Base-by-base conservation (phyloP, 2,329 filamentous ascomycete genomes). In the Salinomyces thailandicus region DNA sequence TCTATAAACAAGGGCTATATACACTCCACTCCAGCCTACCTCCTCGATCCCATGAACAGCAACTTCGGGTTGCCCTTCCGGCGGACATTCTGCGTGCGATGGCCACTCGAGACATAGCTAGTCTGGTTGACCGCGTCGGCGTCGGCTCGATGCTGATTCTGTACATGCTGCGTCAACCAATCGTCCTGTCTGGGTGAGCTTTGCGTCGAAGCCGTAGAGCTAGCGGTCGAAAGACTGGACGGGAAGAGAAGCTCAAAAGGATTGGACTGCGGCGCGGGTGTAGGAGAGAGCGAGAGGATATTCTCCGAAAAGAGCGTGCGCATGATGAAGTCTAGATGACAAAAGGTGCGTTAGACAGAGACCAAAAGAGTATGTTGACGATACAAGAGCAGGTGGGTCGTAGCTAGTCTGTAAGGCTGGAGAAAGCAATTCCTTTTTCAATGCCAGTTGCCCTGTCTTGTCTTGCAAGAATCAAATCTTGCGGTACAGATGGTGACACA, bases 31-130 rank as follows among this genome's bases (percentile, higher is more conserved):
- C 11, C 33, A 5, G 56, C 68, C 50, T 67, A 93, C 91, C 89
- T 80, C 67, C 87, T 77, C 63, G 95, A 84, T 3, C 91, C 91
- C 91, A 98, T 96, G 47, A 98, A 68, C 38, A 98, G 67, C 36
- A 98, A 65, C 50, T 87, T 77, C 20, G 91, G 91, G 36, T 51
- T 51, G 18, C 53, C 54, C 38, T 54, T 56, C 26, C 50, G 49
- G 27, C 50, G 35, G 8, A 39, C 39, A 30, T 45, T 41, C n/a
- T 31, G 41, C 18, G 30, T 35, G 35, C 18, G n/a, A 5, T 20
- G 16, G 13, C 18, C 31, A 24, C 32, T 35, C 13, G 18, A 17
- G 8, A 11, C 30, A 30, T 38, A 31, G 27, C 18, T 34, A 8
- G 22, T 17, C 12, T 33, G 26, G 12, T 29, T 27, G 16, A 24